Conservation (phyloP, 805 yeast species). For the Saccharomycopsis vini region DNA sequence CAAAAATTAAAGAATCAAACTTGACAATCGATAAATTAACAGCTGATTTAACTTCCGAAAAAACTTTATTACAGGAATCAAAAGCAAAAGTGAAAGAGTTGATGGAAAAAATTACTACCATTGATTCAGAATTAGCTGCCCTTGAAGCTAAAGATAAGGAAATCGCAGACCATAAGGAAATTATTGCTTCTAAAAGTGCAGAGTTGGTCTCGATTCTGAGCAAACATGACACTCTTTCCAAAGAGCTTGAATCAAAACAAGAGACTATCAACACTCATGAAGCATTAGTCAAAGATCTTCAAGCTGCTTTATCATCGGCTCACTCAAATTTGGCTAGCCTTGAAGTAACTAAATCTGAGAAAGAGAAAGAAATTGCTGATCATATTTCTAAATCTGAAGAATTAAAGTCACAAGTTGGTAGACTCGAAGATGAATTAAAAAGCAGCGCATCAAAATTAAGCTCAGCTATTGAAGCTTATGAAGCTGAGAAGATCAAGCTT, state of each 20-base stretch:
- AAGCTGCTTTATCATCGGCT: constrained; percentile 1
- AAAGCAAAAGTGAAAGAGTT: not conserved
- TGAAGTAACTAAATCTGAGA: not conserved
- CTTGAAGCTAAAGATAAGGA: not conserved
- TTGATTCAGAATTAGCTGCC: not conserved
- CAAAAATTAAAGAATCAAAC: not conserved
- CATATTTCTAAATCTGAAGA: not conserved
- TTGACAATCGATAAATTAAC: constrained; percentile 9
- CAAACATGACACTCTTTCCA: constrained; percentile 10
- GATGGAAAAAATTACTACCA: not conserved
- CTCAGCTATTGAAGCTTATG: not conserved
- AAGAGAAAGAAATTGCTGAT: constrained; percentile 1
- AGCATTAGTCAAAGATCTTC: constrained; percentile 5
- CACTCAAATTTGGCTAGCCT: constrained; percentile 1
- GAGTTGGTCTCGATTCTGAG: constrained; percentile 1
- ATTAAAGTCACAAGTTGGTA: not conserved
- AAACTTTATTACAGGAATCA: constrained; percentile 3
- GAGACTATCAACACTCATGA: constrained; percentile 11
- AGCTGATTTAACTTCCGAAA: constrained; percentile 16
- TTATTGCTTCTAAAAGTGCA: not conserved
- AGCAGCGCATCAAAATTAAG: constrained; percentile 1
- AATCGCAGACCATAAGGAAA: constrained; percentile 2
- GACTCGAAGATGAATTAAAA: not conserved
- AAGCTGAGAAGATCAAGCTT: not conserved
- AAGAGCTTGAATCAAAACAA: constrained; percentile 8